Evolutionary conservation across 176 grass and related monocot genomes (phyloP).

Genomic region (Chrysopogon serrulatus): DNA sequence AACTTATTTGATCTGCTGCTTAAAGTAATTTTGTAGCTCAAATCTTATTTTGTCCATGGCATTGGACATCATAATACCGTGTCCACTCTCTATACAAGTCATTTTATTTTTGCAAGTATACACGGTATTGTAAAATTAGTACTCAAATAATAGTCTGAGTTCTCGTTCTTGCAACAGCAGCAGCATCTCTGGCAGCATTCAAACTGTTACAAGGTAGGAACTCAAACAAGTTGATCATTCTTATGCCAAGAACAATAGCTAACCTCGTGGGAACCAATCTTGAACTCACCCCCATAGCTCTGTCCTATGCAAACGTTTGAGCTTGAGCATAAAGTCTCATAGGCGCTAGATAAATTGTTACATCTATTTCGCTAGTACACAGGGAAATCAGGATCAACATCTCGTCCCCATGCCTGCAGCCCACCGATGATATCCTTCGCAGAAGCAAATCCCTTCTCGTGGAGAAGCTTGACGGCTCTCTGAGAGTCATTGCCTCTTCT

Average conservation of each 20-base stretch:
- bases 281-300: not conserved
- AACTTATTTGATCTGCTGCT: not conserved
- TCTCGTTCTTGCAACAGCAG: not conserved
- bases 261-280: not conserved
- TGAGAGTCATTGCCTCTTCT: slow-evolving; percentile 91
- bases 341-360: not conserved
- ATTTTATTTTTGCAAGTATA: not conserved
- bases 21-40: not conserved
- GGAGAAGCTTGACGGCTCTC: slow-evolving; percentile 58
- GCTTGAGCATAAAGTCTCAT: not conserved
- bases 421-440: slow-evolving; percentile 79
- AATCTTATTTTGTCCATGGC: not conserved
- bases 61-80: not conserved
- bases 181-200: not conserved
- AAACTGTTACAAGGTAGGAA: not conserved
- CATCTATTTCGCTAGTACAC: slow-evolving; percentile 24
- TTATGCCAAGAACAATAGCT: not conserved
- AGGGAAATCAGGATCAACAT: slow-evolving; percentile 63
- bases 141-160: not conserved
- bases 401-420: slow-evolving; percentile 65
- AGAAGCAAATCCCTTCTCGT: slow-evolving; percentile 50
- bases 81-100: too few species aligned
- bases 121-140: not conserved
- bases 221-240: not conserved
- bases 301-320: not conserved